Percentiles rank a stretch among this genome's conserved stretches.
Evolutionary conservation across 345 rosid species (phyloP).

Genomic region (Syzygium grande): DNA sequence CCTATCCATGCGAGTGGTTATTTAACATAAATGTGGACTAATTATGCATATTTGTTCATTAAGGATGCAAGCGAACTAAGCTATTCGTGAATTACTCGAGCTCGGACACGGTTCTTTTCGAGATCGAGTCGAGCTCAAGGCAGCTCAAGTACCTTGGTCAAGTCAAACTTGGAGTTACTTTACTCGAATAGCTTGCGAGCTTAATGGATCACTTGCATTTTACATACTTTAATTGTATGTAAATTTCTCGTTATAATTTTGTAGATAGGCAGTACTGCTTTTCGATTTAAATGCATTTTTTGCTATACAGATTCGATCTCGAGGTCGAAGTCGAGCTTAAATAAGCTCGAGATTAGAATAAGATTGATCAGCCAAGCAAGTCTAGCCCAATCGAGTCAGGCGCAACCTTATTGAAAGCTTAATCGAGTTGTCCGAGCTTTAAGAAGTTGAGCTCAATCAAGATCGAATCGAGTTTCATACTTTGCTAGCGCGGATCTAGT

Average conservation of each 20-base stretch:
- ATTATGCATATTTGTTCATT: not conserved
- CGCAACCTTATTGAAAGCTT: not conserved
- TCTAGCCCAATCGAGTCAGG: not conserved
- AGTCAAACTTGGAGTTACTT: not conserved
- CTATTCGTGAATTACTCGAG: not conserved
- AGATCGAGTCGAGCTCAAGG: not conserved
- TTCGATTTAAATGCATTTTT: not conserved
- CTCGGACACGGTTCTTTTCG: not conserved
- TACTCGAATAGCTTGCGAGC: not conserved
- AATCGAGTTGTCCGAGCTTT: not conserved
- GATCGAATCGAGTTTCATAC: not conserved
- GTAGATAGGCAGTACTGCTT: not conserved
- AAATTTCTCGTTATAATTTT: not conserved
- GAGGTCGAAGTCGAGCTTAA: not conserved
- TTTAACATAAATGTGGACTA: not conserved
- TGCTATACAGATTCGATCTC: not conserved
- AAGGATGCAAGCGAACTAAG: not conserved
- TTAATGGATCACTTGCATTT: not conserved
- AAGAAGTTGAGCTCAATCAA: not conserved
- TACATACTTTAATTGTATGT: not conserved
- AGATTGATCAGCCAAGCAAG: not conserved
- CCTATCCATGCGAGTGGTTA: not conserved
- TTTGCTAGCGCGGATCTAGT: not conserved
- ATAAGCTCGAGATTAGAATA: not conserved
- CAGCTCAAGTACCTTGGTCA: not conserved